Base-by-base conservation (phyloP, 2,329 filamentous ascomycete genomes). In the Akanthomyces uredinophilus region DNA sequence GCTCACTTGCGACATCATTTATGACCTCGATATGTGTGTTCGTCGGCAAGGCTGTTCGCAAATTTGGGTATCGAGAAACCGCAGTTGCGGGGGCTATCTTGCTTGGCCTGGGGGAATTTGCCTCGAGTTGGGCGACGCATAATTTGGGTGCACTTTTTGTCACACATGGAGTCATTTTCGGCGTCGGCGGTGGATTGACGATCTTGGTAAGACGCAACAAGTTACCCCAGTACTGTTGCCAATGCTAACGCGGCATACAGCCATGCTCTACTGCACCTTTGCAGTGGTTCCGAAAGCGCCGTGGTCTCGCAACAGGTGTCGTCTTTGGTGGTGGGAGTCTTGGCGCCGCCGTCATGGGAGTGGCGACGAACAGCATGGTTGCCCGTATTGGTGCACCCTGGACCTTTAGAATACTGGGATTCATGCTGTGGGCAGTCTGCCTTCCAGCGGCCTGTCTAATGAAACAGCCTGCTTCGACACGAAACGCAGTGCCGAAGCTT, bases 251-350 rank as follows among this genome's bases (percentile, higher is more conserved):
- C 8, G 27, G 3, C 1, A 4, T 2, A 35, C 35, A 71, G 69
- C 67, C 70, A 5, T 67, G 65, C 39, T 68, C 70, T 6, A 71
- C 70, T 1, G 69, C 68, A 1, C 69, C 69, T 1, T 60, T 71
- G 39, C 64, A 66, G 35, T 65, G 68, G 64, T 71, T 71, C 54
- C 62, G 63, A 20, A 69, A 67, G n/a, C 66, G 66, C 41, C 68
- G 66, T 1, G 68, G 68, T n/a, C 64, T 71, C 10, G 68, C 69
- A 1, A 70, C 69, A 18, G 69, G 69, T 5, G 66, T 71, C 41
- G 69, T 71, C n/a, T 70, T 70, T 22, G 68, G 68, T 5, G 68
- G 66, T 6, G 68, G 68, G 2, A 70, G 68, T 20, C 61, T 71
- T 1, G 70, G 70, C 4, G 68, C 69, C 1, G 69, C 69, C 1